Evolutionary conservation across 139 green algal genomes (phyloP).

Genomic region (Desmodesmus armatus): DNA sequence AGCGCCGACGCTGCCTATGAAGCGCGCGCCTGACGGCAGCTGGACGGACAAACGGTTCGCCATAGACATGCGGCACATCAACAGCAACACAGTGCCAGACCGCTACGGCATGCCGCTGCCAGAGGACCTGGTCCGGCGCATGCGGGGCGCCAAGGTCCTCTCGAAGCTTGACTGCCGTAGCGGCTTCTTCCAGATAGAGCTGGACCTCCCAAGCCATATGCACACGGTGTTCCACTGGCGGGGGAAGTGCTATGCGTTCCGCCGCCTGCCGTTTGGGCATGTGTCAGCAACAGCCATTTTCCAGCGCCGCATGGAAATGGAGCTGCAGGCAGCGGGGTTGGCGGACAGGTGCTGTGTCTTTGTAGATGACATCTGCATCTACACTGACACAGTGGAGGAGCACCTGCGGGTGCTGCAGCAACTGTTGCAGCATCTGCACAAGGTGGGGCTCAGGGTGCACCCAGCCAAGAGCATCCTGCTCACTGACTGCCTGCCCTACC

Average conservation of each 20-base stretch:
- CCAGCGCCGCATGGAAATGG: constrained; percentile 30
- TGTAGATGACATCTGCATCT: constrained; percentile 51
- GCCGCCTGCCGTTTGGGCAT: constrained; percentile 36
- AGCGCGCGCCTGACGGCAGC: too few relatives aligned
- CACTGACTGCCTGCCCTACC: constrained; percentile 36
- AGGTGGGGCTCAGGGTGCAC: constrained; percentile 36
- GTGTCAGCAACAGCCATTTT: constrained; percentile 41
- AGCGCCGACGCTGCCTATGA: too few relatives aligned
- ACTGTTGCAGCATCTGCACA: constrained; percentile 24
- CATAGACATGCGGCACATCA: too few relatives aligned
- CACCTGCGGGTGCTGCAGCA: constrained; percentile 36
- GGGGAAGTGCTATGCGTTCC: constrained; percentile 21
- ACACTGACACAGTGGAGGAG: background rate
- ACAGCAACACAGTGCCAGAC: too few relatives aligned
- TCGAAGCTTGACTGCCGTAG: too few relatives aligned
- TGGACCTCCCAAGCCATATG: too few relatives aligned
- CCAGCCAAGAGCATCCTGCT: constrained; percentile 43
- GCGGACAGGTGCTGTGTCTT: constrained; percentile 13
- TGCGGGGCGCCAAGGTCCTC: too few relatives aligned
- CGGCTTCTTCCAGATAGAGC: too few relatives aligned
- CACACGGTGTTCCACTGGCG: constrained; percentile 50
- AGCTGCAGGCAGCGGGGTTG: constrained; percentile 14
- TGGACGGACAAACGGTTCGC: too few relatives aligned
- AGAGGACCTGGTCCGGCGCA: too few relatives aligned
- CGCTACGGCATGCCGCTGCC: too few relatives aligned